These are phyloP conservation scores for Thelonectria discophora DNA, from an alignment of 2,329 filamentous ascomycete species.

Conservation along the genomic window DNA sequence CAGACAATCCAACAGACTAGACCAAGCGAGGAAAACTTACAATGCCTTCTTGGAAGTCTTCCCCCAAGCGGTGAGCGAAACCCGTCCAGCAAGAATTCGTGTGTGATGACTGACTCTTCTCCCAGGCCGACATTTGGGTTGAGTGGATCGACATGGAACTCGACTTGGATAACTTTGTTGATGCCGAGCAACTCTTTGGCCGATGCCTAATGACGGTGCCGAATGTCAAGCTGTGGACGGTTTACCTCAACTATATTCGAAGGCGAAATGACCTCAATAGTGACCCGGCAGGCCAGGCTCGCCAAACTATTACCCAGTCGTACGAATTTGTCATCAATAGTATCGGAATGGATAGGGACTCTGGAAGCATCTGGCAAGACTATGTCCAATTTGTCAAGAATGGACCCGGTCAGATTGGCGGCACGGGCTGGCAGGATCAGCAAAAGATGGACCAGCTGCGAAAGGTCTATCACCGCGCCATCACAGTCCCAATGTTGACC, in stretches of 20 bases:
- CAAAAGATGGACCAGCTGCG: constrained; percentile 96
- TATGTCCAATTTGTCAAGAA: constrained; percentile 94
- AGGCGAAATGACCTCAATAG: constrained; percentile 85
- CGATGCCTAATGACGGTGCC: constrained; percentile 80
- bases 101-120: constrained; percentile 42
- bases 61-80: constrained; percentile 82
- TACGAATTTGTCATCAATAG: constrained; percentile 93
- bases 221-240: constrained; percentile 87
- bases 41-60: constrained; percentile 89
- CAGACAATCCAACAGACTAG: constrained; percentile 80
- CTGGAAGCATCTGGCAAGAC: constrained; percentile 90
- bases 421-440: constrained; percentile 91
- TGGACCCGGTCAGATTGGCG: constrained; percentile 85
- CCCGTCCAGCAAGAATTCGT: background rate
- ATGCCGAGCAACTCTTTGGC: constrained; percentile 84
- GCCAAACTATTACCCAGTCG: constrained; percentile 81
- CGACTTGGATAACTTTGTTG: constrained; percentile 81
- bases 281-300: constrained; percentile 79
- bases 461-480: constrained; percentile 90
- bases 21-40: constrained; percentile 82
- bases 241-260: constrained; percentile 95
- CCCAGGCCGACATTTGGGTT: constrained; percentile 89
- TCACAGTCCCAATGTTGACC: constrained; percentile 84
- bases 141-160: constrained; percentile 90
- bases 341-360: constrained; percentile 90